These are phyloP conservation scores for Lagenidium sp. DNA, from an alignment of 352 stramenopile species.

Conservation along the genomic window DNA sequence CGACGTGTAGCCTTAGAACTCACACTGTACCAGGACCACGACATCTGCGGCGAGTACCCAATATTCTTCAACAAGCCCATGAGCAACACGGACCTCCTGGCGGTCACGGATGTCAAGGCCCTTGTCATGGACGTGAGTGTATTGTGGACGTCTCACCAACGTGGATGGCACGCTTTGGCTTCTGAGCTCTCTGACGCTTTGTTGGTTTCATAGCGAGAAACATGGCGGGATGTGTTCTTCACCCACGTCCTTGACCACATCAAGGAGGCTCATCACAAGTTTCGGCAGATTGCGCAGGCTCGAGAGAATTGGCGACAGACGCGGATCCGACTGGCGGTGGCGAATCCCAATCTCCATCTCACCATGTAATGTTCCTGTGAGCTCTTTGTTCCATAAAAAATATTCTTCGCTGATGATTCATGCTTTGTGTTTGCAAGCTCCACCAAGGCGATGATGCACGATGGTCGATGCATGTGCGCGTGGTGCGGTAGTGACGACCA, in stretches of 20 bases:
- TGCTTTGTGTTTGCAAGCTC: constrained; percentile 23
- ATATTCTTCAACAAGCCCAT: constrained; percentile 50
- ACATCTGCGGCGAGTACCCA: constrained; percentile 65
- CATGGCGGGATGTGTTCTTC: constrained; percentile 72
- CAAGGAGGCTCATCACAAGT: constrained; percentile 34
- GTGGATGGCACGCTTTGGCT: not conserved
- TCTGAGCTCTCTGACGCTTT: too few species aligned
- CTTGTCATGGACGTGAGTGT: constrained; percentile 64
- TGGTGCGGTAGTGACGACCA: constrained; percentile 73
- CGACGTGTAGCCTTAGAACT: constrained; percentile 57
- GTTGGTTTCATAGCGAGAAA: too few species aligned
- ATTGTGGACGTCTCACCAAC: not conserved
- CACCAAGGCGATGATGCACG: constrained; percentile 78
- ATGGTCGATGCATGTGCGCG: constrained; percentile 70
- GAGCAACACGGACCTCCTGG: constrained; percentile 58
- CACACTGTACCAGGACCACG: constrained; percentile 73
- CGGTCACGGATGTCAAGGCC: constrained; percentile 71
- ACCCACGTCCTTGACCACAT: constrained; percentile 69
- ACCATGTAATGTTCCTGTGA: too few species aligned
- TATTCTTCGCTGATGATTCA: not conserved
- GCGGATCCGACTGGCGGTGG: constrained; percentile 56
- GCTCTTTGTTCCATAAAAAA: too few species aligned
- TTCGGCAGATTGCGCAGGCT: constrained; percentile 49
- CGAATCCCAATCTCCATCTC: constrained; percentile 56
- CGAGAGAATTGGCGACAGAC: constrained; percentile 74